These are phyloP conservation scores for Gossypium australe DNA, from an alignment of 345 rosid genomes.

Conservation along the genomic window DNA sequence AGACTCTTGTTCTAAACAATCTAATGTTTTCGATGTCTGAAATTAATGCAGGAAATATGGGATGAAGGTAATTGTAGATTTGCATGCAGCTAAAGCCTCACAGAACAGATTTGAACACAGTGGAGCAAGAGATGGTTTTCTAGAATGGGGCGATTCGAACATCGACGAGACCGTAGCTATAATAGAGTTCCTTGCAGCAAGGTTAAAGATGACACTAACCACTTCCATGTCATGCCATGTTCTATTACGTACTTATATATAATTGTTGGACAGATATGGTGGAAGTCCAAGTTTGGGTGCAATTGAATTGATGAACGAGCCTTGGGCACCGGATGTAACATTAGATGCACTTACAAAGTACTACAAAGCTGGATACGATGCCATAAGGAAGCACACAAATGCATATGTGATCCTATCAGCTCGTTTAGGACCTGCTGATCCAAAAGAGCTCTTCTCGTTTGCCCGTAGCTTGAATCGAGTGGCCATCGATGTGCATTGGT, in stretches of 20 bases:
- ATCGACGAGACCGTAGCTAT: constrained; percentile 27
- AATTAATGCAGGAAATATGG: constrained; percentile 18
- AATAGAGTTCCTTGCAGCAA: constrained; percentile 34
- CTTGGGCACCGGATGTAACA: constrained; percentile 18
- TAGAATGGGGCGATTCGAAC: constrained; percentile 36
- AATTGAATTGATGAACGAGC: constrained; percentile 42
- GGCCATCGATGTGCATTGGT: constrained; percentile 38
- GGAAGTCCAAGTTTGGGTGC: constrained; percentile 19
- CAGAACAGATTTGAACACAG: constrained; percentile 36
- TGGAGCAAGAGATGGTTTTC: constrained; percentile 33
- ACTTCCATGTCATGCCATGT: background rate
- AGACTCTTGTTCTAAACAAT: background rate
- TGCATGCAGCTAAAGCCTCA: constrained; percentile 28
- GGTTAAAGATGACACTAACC: constrained; percentile 14
- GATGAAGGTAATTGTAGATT: constrained; percentile 29
- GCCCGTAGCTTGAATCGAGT: constrained; percentile 17
- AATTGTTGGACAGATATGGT: constrained; percentile 11
- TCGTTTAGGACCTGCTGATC: constrained; percentile 25
- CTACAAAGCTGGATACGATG: constrained; percentile 30
- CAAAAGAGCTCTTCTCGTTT: constrained; percentile 25
- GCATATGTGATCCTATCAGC: constrained; percentile 33
- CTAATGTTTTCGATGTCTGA: background rate
- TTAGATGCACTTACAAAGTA: constrained; percentile 24
- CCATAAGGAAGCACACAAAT: constrained; percentile 29
- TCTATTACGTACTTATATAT: too few species aligned